phyloP scores from a whole-genome alignment of 176 grass and related monocot species.

The Raddia guianensis region DNA sequence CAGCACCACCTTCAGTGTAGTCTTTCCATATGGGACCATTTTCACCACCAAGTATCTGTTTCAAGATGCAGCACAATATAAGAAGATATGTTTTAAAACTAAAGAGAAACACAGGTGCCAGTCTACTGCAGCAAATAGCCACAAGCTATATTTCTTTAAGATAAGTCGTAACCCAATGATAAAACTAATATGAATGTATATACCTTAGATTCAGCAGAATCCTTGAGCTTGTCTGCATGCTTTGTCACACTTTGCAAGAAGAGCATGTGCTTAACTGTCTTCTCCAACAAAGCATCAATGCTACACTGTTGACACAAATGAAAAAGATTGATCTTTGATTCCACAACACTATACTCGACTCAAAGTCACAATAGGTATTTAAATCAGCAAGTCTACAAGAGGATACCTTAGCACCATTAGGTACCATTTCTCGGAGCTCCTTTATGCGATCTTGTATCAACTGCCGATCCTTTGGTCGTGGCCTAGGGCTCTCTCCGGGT shows the following conservation, averaged over 20 bases:
- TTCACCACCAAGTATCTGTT: constrained; percentile 62
- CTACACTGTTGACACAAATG: constrained; percentile 65
- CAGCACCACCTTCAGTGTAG: constrained; percentile 78
- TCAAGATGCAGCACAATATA: constrained; percentile 11
- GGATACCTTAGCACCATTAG: constrained; percentile 77
- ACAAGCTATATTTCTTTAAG: background rate
- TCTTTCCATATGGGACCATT: constrained; percentile 77
- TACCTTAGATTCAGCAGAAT: constrained; percentile 74
- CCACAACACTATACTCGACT: constrained; percentile 22
- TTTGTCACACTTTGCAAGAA: constrained; percentile 85
- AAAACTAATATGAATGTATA: constrained; percentile 23
- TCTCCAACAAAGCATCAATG: constrained; percentile 86
- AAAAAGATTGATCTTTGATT: constrained; percentile 35
- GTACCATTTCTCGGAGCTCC: constrained; percentile 80
- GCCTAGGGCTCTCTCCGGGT: constrained; percentile 62
- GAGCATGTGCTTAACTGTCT: constrained; percentile 89
- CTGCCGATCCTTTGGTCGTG: constrained; percentile 80
- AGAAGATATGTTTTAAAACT: constrained; percentile 19
- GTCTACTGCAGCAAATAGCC: background rate
- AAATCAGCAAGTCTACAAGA: constrained; percentile 26
- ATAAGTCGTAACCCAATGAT: background rate
- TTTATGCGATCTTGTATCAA: constrained; percentile 84
- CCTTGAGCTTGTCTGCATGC: constrained; percentile 78
- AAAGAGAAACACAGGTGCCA: constrained; percentile 12
- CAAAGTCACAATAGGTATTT: constrained; percentile 32